A percentile compares a stretch with the other conserved stretches of the same genome.
phyloP scores from a whole-genome alignment of 1,284 basidiomycete species.

The Athelia sp. region DNA sequence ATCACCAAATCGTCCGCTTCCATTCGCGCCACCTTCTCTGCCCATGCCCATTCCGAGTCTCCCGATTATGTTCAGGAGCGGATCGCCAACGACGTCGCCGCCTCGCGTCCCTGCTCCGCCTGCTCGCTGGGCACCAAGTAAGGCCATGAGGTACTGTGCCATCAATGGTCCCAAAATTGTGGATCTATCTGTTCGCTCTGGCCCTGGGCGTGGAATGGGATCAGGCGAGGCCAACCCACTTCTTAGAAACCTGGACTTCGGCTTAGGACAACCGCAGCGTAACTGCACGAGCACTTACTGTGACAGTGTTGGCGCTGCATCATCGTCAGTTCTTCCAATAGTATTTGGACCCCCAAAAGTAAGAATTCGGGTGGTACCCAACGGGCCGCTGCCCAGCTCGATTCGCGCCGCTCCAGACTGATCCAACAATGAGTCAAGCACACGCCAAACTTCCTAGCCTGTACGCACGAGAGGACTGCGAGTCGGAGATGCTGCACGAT shows the following conservation, averaged over 20 bases:
- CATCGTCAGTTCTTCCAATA: slow-evolving; percentile 14
- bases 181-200: slow-evolving; percentile 22
- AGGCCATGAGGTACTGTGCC: slow-evolving; percentile 65
- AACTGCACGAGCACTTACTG: slow-evolving; percentile 32
- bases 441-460: no score
- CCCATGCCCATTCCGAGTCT: slow-evolving; percentile 14
- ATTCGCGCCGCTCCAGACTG: slow-evolving; percentile 19
- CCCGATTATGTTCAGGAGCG: slow-evolving; percentile 6
- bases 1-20: slow-evolving; percentile 64
- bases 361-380: slow-evolving; percentile 33
- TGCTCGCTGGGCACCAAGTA: slow-evolving; percentile 40
- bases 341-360: slow-evolving; percentile 37
- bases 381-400: slow-evolving; percentile 32
- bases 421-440: no score
- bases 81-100: no score
- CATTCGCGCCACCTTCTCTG: slow-evolving; percentile 23
- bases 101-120: no score
- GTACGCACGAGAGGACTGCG: no score
- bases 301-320: slow-evolving; percentile 37
- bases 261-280: slow-evolving; percentile 1
- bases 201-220: neutral
- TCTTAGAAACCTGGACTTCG: slow-evolving; percentile 20
- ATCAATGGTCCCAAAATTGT: slow-evolving; percentile 57
- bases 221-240: slow-evolving; percentile 27
- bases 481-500: slow-evolving; percentile 1